These are phyloP conservation scores for Fonsecaea erecta DNA, from an alignment of 2,329 filamentous ascomycete species.

Conservation along the genomic window DNA sequence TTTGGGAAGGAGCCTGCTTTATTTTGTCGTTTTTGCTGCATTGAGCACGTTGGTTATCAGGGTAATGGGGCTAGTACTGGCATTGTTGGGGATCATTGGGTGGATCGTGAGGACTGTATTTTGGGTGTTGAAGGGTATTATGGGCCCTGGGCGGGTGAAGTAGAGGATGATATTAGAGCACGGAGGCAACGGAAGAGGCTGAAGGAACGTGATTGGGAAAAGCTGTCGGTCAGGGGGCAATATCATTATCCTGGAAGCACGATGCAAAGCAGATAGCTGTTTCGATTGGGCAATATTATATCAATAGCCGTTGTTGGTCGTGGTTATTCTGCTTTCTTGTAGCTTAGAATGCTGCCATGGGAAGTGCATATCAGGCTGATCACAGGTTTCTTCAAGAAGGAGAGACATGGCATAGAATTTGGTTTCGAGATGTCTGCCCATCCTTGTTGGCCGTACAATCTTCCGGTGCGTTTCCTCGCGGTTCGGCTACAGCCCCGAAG, in stretches of 20 bases:
- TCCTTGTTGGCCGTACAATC: too few species aligned
- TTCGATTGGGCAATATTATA: neutral
- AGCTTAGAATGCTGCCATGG: too few species aligned
- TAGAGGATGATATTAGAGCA: neutral
- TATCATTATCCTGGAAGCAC: neutral
- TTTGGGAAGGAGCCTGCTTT: conserved; percentile 30
- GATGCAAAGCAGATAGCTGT: neutral
- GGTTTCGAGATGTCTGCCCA: too few species aligned
- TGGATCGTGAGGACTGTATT: conserved; percentile 25
- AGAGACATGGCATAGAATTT: too few species aligned
- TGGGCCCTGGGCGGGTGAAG: conserved; percentile 22
- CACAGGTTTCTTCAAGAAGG: too few species aligned
- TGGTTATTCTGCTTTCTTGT: too few species aligned
- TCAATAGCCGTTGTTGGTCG: neutral
- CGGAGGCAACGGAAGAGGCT: neutral
- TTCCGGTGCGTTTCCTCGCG: too few species aligned
- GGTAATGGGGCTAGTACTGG: conserved; percentile 23
- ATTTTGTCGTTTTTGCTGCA: conserved; percentile 32
- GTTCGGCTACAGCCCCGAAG: too few species aligned
- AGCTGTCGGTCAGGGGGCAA: neutral
- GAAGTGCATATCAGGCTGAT: too few species aligned
- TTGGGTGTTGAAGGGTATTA: conserved; percentile 33
- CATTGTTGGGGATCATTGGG: conserved; percentile 22
- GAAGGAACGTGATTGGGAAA: neutral
- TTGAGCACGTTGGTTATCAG: conserved; percentile 26